Conservation (phyloP, 179 eudicot genomes). For the Patellifolia procumbens region DNA sequence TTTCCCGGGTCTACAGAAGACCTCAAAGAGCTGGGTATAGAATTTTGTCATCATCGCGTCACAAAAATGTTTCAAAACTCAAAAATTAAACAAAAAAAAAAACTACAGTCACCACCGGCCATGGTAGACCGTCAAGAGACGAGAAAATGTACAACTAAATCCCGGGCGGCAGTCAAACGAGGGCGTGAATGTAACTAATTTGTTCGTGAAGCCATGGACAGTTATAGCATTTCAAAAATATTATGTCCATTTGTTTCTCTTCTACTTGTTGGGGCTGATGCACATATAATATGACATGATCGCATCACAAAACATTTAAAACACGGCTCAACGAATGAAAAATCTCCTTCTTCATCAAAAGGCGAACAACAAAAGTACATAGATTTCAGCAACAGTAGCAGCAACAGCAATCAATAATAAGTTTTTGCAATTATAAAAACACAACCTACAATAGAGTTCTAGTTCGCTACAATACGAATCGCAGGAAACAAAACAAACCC, state of each 20-base stretch:
- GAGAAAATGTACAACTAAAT: too few relatives aligned
- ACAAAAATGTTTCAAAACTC: background rate
- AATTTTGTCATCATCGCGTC: conserved; percentile 21
- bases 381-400: background rate
- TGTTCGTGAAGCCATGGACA: background rate
- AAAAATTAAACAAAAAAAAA: too few relatives aligned
- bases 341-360: background rate
- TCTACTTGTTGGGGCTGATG: too few relatives aligned
- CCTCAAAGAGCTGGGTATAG: conserved; percentile 26
- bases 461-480: too few relatives aligned
- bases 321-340: background rate
- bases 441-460: too few relatives aligned
- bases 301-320: background rate
- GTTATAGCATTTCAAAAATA: background rate
- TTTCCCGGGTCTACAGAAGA: conserved; percentile 8
- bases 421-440: background rate
- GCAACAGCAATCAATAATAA: background rate
- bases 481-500: background rate
- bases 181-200: background rate
- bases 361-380: background rate
- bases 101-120: too few relatives aligned
- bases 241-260: background rate
- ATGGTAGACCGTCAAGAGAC: background rate
- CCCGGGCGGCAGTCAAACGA: too few relatives aligned
- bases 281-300: too few relatives aligned